These are phyloP conservation scores for Aquilaria malaccensis DNA, from an alignment of 345 rosid genomes.

Conservation along the genomic window DNA sequence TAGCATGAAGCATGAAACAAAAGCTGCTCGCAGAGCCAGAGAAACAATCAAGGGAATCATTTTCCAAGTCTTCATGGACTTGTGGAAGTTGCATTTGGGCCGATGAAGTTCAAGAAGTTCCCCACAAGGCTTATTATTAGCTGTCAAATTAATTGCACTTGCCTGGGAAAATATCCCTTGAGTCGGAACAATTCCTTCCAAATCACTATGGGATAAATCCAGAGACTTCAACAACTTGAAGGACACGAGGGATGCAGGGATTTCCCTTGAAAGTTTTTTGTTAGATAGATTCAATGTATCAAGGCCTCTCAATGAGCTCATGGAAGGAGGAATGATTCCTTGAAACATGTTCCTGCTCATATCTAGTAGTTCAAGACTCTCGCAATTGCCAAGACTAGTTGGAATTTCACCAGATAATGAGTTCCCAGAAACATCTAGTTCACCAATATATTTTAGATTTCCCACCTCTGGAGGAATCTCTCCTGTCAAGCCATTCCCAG, in stretches of 20 bases:
- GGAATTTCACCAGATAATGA: conserved; percentile 16
- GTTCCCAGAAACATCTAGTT: neutral
- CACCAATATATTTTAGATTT: neutral
- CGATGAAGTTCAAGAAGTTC: conserved; percentile 9
- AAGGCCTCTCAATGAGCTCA: conserved; percentile 22
- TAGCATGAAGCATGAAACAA: neutral
- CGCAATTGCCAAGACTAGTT: conserved; percentile 18
- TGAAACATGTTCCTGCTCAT: conserved; percentile 16
- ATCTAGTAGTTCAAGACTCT: conserved; percentile 3
- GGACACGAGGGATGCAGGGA: conserved; percentile 10
- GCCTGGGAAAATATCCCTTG: conserved; percentile 24
- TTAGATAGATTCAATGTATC: conserved; percentile 23
- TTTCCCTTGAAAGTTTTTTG: conserved; percentile 23
- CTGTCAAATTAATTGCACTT: conserved; percentile 17
- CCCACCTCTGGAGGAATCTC: neutral
- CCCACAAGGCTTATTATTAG: conserved; percentile 30
- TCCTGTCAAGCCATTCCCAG: conserved; percentile 7
- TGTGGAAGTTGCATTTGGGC: conserved; percentile 1
- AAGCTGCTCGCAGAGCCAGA: neutral
- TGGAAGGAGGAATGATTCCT: conserved; percentile 22
- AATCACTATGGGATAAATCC: conserved; percentile 28
- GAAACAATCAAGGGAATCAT: neutral
- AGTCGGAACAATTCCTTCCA: conserved; percentile 26
- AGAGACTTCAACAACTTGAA: neutral
- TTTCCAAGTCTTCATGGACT: neutral